Base-by-base conservation (phyloP, 1,139 yeast species). In the Magnusiomyces fungicola region DNA sequence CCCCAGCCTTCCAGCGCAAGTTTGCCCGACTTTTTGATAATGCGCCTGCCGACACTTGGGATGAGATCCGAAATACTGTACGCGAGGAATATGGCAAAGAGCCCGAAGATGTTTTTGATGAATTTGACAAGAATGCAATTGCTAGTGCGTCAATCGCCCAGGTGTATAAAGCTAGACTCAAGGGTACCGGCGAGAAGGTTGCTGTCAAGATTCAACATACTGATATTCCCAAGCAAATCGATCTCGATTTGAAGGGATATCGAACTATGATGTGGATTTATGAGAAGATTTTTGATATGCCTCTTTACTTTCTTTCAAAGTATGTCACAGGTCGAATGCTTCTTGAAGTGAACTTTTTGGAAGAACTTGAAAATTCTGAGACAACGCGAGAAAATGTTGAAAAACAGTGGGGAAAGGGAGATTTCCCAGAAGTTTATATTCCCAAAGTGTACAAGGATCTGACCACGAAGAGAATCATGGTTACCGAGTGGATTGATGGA, bases 401-500 rank as follows among this genome's bases (percentile, higher is more conserved):
- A 2, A 46, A 50, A 4, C 78, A 75, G 51, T 51, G 63, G 1
- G 64, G 66, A 29, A 61, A 75, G 44, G 54, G 55, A 1, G 64
- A 59, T 14, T 24, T 38, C 18, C 43, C 43, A 16, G 61, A 63
- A n/a, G 69, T 75, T n/a, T 70, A 76, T 58, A 70, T 84, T 22
- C 94, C 95, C 2, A 59, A 65, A 41, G 70, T 72, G 24, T 80
- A 72, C 58, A 65, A 70, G 0, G 71, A 76, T 1, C 56, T 70
- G 32, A 69, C 81, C 22, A 72, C 80, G 0, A 61, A 65, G 36
- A 74, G 79, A 45, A 78, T 84, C 3, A 65, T 85, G 48, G 73
- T 80, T 4, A 74, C 81, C 22, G 95, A 85, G 63, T 85, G 92
- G 90, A 80, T 85, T 43, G 83, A 83, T 41, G 95, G 92, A 10